Percentiles rank a stretch among this genome's conserved stretches.
Evolutionary conservation across 208 protist species (phyloP).

Genomic region (Herpetomonas muscarum): DNA sequence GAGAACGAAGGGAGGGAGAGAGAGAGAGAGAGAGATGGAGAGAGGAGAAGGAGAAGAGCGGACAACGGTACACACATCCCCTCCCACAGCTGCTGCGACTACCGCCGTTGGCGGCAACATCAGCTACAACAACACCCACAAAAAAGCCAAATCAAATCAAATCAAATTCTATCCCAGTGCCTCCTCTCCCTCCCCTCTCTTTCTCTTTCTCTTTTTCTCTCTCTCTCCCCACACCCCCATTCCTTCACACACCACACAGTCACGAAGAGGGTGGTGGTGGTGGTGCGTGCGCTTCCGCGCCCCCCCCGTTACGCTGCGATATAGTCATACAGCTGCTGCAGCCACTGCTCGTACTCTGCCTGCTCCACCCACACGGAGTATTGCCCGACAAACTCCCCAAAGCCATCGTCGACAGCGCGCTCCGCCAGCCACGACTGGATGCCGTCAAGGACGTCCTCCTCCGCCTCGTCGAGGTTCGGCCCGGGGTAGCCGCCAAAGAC

Average conservation of each 20-base stretch:
- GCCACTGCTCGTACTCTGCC: conserved; percentile 83
- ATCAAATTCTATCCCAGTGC: background rate
- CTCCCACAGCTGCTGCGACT: background rate
- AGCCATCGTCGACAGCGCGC: conserved; percentile 74
- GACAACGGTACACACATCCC: background rate
- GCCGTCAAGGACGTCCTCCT: conserved; percentile 80
- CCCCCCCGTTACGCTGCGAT: conserved; percentile 49
- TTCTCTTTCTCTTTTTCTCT: conserved; percentile 12
- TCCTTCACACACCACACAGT: background rate
- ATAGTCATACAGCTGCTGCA: conserved; percentile 79
- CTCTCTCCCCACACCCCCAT: background rate
- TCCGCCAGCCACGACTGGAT: conserved; percentile 78
- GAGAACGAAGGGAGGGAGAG: background rate
- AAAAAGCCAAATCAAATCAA: background rate
- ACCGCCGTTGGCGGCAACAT: background rate
- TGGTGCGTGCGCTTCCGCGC: background rate
- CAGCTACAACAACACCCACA: too few species aligned
- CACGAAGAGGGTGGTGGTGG: background rate
- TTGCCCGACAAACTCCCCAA: conserved; percentile 77
- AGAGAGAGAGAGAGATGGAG: background rate
- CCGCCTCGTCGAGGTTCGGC: conserved; percentile 69
- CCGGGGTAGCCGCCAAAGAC: conserved; percentile 71
- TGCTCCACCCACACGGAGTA: conserved; percentile 83
- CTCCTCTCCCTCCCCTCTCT: background rate
- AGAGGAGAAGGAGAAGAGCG: background rate